Base-by-base conservation (phyloP, 495 filamentous ascomycete species). In the Hypoxylon lienhwacheense region DNA sequence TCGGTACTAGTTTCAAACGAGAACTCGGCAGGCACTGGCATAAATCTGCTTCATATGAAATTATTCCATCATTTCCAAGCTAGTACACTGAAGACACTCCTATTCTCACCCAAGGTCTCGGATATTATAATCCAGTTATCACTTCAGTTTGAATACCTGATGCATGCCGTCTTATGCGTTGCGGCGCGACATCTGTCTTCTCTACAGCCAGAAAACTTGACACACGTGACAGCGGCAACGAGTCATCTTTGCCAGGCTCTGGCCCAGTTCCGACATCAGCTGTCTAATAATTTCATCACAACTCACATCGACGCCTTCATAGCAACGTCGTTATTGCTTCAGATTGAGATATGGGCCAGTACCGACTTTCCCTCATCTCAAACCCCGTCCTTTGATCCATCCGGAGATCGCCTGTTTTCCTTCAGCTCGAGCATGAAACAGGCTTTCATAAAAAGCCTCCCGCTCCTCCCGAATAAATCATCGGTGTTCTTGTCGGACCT, bases 251-350 rank as follows among this genome's bases (percentile, higher is more conserved):
- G 7, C 7, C 31, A n/a, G 14, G 31, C 31, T 4, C 14, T 34
- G 12, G 6, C 31, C 12, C 6, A n/a, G 5, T 34, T 34, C n/a
- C 31, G 31, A 4, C 12, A 34, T 14, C 6, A 34, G 14, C 12
- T 34, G 31, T 34, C 31, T 34, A 34, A 34, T n/a, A 34, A 34
- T 14, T 34, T 34, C 31, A 34, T 12, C n/a, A 7, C 12, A 12
- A 34, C 31, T n/a, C 31, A 34, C 31, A 34, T 34, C 14, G 31
- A 34, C n/a, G 31, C 31, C 31, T 34, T 34, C 12, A 34, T 34
- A 4, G 6, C 31, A 12, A 34, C 31, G 4, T 6, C 31, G 12
- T 4, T 34, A 7, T n/a, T 34, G 12, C 31, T 34, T 12, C 31
- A 34, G n/a, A 7, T 7, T 12, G 31, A 34, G 14, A n/a, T n/a